A percentile compares a stretch with the other conserved stretches of the same genome.
phyloP scores from a whole-genome alignment of 1,139 yeast species.

The Suhomyces kunorum region DNA sequence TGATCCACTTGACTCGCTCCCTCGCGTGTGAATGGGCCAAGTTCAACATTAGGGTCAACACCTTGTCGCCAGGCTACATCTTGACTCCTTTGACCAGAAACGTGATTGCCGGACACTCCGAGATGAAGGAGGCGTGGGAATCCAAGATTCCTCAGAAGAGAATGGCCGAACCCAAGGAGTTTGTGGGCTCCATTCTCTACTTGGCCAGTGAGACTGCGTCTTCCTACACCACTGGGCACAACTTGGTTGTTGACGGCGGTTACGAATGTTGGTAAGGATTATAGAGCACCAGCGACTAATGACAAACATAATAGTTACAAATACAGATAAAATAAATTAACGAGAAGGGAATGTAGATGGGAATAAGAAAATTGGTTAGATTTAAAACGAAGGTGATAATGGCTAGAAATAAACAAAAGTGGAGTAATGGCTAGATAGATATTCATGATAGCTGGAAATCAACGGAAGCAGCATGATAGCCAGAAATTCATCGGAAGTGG shows the following conservation, averaged over 20 bases:
- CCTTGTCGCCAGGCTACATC: slow-evolving; percentile 51
- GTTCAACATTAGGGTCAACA: slow-evolving; percentile 50
- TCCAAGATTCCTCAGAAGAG: slow-evolving; percentile 50
- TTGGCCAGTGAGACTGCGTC: slow-evolving; percentile 46
- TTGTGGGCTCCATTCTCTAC: slow-evolving; percentile 49
- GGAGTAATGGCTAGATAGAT: too few relatives aligned
- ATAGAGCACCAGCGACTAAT: slow-evolving; percentile 1
- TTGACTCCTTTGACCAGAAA: slow-evolving; percentile 52
- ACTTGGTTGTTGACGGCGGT: slow-evolving; percentile 53
- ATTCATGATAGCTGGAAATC: too few relatives aligned
- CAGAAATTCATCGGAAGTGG: too few relatives aligned
- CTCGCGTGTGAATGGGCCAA: slow-evolving; percentile 57
- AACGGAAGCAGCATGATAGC: too few relatives aligned
- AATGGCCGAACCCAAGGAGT: slow-evolving; percentile 55
- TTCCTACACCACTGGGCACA: slow-evolving; percentile 52
- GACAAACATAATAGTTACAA: background rate
- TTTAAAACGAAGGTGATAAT: too few relatives aligned
- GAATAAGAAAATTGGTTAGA: too few relatives aligned
- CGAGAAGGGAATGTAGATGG: background rate
- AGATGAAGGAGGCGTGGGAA: slow-evolving; percentile 53
- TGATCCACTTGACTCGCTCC: slow-evolving; percentile 48
- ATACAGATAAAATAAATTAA: too few relatives aligned
- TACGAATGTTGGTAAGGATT: slow-evolving; percentile 27
- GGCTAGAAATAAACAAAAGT: too few relatives aligned
- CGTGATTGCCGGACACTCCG: slow-evolving; percentile 46